phyloP scores from a whole-genome alignment of 441 rosid species.

The Pelargonium citronellum region DNA sequence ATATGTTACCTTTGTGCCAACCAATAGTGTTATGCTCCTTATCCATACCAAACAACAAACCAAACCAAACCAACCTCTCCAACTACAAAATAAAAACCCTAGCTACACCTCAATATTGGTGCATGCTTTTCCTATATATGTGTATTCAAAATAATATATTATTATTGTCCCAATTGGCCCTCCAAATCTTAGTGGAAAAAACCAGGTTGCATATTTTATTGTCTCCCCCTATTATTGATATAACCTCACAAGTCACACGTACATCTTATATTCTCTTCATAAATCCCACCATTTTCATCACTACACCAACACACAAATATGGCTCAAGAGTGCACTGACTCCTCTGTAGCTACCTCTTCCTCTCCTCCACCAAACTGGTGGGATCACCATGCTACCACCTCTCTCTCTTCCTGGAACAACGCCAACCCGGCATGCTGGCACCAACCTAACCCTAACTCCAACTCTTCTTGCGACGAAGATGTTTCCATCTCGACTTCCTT shows the following conservation, averaged over 20 bases:
- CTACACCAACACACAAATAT: slow-evolving; percentile 24
- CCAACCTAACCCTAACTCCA: slow-evolving; percentile 44
- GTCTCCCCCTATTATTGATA: slow-evolving; percentile 39
- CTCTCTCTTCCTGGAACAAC: slow-evolving; percentile 39
- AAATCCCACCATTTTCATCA: slow-evolving; percentile 24
- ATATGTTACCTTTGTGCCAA: not conserved
- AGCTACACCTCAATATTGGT: not conserved
- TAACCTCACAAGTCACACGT: slow-evolving; percentile 21
- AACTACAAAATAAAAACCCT: slow-evolving; percentile 4
- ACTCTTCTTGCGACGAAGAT: slow-evolving; percentile 48
- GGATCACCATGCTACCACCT: slow-evolving; percentile 49
- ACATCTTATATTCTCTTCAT: slow-evolving; percentile 31
- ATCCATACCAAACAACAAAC: slow-evolving; percentile 20
- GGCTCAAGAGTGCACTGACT: slow-evolving; percentile 54
- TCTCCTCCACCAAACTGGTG: slow-evolving; percentile 49
- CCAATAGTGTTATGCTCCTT: slow-evolving; percentile 9
- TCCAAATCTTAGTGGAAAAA: slow-evolving; percentile 42
- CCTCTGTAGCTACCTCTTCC: slow-evolving; percentile 32
- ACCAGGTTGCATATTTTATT: slow-evolving; percentile 59
- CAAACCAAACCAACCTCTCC: slow-evolving; percentile 17
- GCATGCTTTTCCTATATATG: no score
- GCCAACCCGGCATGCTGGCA: slow-evolving; percentile 19
- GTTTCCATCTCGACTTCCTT: slow-evolving; percentile 46
- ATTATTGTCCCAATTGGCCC: no score
- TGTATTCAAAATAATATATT: no score